A percentile compares a stretch with the other conserved stretches of the same genome.
Conservation (phyloP, 805 yeast species). For the Pichia thaimueangensis region DNA sequence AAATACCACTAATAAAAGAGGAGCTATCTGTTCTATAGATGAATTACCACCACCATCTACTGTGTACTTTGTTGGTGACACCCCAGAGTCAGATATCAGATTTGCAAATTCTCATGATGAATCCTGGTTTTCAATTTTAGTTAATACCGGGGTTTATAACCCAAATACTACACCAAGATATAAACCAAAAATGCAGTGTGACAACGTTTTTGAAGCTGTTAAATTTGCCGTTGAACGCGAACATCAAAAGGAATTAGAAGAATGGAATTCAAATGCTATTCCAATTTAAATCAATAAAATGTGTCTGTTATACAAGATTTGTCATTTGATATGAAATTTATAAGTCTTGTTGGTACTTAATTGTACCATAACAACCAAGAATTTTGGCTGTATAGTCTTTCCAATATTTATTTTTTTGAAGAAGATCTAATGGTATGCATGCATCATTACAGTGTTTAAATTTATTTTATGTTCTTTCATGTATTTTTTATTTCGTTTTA, state of each 20-base stretch:
- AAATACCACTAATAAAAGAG: background rate
- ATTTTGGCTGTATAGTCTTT: too few relatives aligned
- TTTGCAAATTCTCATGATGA: constrained; percentile 83
- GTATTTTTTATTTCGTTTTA: too few relatives aligned
- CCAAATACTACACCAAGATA: constrained; percentile 75
- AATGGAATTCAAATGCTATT: constrained; percentile 54
- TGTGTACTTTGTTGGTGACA: constrained; percentile 84
- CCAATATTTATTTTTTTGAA: too few relatives aligned
- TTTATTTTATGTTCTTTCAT: too few relatives aligned
- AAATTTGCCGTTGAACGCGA: constrained; percentile 79
- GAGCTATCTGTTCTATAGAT: constrained; percentile 8
- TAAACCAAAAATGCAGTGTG: constrained; percentile 67
- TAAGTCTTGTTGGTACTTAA: too few relatives aligned
- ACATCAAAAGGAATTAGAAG: constrained; percentile 62
- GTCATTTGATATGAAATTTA: too few relatives aligned
- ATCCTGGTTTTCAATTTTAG: constrained; percentile 79
- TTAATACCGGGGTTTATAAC: constrained; percentile 82
- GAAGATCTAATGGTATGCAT: too few relatives aligned
- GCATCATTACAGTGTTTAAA: too few relatives aligned
- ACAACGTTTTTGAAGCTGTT: constrained; percentile 75
- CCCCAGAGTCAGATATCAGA: constrained; percentile 83
- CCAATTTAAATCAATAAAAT: too few relatives aligned
- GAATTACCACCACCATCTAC: constrained; percentile 79
- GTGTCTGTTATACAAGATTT: too few relatives aligned
- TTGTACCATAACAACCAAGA: too few relatives aligned